Evolutionary conservation across 2,329 filamentous ascomycete genomes (phyloP).

Genomic region (Penicillium carneum): DNA sequence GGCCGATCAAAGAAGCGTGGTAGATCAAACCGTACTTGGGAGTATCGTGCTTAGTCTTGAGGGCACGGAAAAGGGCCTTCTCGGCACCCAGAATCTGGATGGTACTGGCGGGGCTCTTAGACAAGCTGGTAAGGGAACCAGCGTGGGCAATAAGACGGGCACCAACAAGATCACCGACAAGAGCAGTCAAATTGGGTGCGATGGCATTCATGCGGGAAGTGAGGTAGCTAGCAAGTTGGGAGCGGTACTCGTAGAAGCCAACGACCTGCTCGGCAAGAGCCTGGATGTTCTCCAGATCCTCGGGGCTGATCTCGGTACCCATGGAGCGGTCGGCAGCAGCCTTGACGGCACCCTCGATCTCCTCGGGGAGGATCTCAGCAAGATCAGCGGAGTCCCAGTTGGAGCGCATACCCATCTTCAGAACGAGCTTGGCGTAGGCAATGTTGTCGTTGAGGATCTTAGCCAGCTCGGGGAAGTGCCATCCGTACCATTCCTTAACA

Average conservation of each 20-base stretch:
- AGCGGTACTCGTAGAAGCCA: slow-evolving; percentile 86
- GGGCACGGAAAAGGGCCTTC: slow-evolving; percentile 95
- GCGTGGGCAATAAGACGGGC: slow-evolving; percentile 93
- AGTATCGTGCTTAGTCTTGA: slow-evolving; percentile 99
- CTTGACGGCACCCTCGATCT: slow-evolving; percentile 91
- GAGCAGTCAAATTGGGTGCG: slow-evolving; percentile 90
- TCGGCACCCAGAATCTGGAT: slow-evolving; percentile 98
- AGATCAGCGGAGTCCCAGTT: slow-evolving; percentile 80
- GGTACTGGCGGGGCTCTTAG: slow-evolving; percentile 92
- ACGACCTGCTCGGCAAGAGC: slow-evolving; percentile 92
- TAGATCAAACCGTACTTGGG: slow-evolving; percentile 97
- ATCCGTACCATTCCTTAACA: slow-evolving; percentile 99
- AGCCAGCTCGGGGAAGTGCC: slow-evolving; percentile 98
- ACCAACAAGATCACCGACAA: slow-evolving; percentile 91
- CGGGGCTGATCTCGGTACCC: slow-evolving; percentile 93
- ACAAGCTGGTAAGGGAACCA: slow-evolving; percentile 90
- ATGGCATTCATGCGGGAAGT: slow-evolving; percentile 95
- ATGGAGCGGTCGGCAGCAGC: slow-evolving; percentile 94
- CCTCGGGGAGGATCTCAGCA: slow-evolving; percentile 89
- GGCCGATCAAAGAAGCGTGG: slow-evolving; percentile 90
- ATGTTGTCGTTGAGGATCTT: slow-evolving; percentile 97
- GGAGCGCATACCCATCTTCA: slow-evolving; percentile 86
- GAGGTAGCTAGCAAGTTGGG: slow-evolving; percentile 86
- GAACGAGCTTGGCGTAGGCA: slow-evolving; percentile 86
- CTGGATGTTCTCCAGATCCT: slow-evolving; percentile 92